Percentiles rank a stretch among this genome's conserved stretches.
Conservation (phyloP, 305 asterid genomes). For the Fraxinus dipetala region DNA sequence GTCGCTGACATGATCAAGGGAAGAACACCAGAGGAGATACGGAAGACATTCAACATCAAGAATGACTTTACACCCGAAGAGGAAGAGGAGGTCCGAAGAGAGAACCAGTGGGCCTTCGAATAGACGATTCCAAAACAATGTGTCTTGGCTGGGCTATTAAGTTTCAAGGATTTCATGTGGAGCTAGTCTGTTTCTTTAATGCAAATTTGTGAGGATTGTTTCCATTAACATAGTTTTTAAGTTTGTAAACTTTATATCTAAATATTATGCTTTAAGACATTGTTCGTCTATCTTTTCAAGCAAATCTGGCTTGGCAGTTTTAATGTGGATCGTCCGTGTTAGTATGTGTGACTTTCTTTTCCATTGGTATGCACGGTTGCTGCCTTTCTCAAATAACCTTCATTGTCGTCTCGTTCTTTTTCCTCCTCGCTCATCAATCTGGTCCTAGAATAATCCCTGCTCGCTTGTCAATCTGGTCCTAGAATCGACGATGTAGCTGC, state of each 20-base stretch:
- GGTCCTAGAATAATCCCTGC: too few species aligned
- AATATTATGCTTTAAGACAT: not conserved
- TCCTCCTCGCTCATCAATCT: too few species aligned
- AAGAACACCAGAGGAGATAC: slow-evolving; percentile 3
- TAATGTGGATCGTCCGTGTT: not conserved
- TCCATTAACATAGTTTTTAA: not conserved
- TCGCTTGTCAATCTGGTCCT: too few species aligned
- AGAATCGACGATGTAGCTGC: not conserved
- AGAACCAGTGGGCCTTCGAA: slow-evolving; percentile 13
- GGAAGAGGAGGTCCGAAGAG: slow-evolving; percentile 7
- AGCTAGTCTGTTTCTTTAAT: not conserved
- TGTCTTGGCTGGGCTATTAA: not conserved
- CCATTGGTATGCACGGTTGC: not conserved
- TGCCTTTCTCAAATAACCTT: not conserved
- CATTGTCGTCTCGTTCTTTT: not conserved
- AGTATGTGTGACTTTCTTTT: not conserved
- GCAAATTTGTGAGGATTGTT: not conserved
- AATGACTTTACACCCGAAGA: slow-evolving; percentile 6
- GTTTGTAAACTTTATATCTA: not conserved
- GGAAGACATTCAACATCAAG: not conserved
- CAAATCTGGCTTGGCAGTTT: not conserved
- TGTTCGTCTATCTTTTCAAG: not conserved
- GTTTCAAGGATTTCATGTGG: not conserved
- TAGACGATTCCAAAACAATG: not conserved
- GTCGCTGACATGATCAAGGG: slow-evolving; percentile 12